A percentile compares a stretch with the other conserved stretches of the same genome.
These are phyloP conservation scores for Aphanomyces euteiches DNA, from an alignment of 352 stramenopile genomes.

Conservation along the genomic window DNA sequence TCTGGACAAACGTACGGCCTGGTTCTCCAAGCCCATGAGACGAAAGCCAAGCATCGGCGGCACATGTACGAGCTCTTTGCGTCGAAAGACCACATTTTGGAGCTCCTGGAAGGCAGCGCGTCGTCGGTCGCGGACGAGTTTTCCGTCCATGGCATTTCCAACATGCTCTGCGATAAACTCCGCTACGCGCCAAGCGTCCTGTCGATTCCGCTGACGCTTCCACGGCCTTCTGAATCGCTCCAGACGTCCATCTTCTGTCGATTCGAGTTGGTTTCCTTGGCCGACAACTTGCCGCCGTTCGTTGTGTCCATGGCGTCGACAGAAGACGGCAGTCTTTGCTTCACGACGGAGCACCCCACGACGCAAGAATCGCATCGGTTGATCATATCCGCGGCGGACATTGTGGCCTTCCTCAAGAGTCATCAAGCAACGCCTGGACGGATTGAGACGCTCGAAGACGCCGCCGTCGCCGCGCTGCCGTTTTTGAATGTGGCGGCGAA, in stretches of 20 bases:
- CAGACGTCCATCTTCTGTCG: constrained; percentile 6
- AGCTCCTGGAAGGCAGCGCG: constrained; percentile 1
- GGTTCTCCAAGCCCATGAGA: constrained; percentile 2
- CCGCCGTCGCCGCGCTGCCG: constrained; percentile 1
- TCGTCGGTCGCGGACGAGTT: constrained; percentile 22
- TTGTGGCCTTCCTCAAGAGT: not conserved
- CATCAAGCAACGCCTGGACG: not conserved
- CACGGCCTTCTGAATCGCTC: not conserved
- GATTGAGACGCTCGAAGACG: not conserved
- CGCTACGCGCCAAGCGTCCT: constrained; percentile 1
- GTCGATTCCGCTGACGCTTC: not conserved
- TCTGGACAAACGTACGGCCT: constrained; percentile 14
- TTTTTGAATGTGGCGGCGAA: not conserved
- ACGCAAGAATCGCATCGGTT: not conserved
- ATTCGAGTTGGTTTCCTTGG: not conserved
- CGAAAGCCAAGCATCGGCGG: not conserved
- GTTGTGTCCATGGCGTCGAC: not conserved
- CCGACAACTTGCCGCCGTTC: not conserved
- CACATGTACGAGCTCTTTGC: constrained; percentile 9
- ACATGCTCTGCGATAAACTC: constrained; percentile 20
- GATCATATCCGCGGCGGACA: not conserved
- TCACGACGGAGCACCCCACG: not conserved
- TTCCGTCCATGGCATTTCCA: constrained; percentile 21
- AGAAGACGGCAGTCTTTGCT: not conserved
- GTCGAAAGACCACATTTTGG: constrained; percentile 25